Conservation (phyloP, 2,329 filamentous ascomycete species). For the Beauveria rudraprayagi region DNA sequence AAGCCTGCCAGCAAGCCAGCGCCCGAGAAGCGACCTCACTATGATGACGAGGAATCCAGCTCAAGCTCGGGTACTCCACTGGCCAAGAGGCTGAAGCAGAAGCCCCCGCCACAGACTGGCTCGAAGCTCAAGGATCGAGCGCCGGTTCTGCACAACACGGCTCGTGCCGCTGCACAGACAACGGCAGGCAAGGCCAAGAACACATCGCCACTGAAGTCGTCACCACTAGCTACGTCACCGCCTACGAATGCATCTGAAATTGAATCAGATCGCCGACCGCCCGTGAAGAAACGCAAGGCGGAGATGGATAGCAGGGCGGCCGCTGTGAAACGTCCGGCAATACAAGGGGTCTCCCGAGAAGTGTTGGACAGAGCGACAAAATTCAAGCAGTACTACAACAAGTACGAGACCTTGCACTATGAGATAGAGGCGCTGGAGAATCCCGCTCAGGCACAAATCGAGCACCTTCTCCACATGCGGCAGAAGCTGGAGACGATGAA, state of each 20-base stretch:
- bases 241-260: conserved; percentile 58
- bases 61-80: conserved; percentile 53
- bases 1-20: conserved; percentile 19
- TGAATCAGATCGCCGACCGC: conserved; percentile 32
- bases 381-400: conserved; percentile 49
- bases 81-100: conserved; percentile 49
- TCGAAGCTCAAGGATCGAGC: conserved; percentile 22
- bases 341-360: conserved; percentile 25
- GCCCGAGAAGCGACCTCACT: conserved; percentile 43
- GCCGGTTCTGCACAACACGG: background rate
- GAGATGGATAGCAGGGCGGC: conserved; percentile 17
- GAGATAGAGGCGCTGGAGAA: conserved; percentile 44
- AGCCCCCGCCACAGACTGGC: conserved; percentile 28
- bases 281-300: conserved; percentile 37
- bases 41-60: conserved; percentile 47
- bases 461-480: conserved; percentile 46
- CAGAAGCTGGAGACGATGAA: conserved; percentile 48
- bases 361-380: conserved; percentile 44
- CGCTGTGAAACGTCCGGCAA: conserved; percentile 27
- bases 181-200: conserved; percentile 35
- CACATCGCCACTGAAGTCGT: conserved; percentile 55
- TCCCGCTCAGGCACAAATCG: conserved; percentile 43
- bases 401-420: conserved; percentile 48
- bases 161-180: background rate
- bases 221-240: conserved; percentile 56